phyloP scores from a whole-genome alignment of 179 eudicot genomes.

The Beta macrorhiza region DNA sequence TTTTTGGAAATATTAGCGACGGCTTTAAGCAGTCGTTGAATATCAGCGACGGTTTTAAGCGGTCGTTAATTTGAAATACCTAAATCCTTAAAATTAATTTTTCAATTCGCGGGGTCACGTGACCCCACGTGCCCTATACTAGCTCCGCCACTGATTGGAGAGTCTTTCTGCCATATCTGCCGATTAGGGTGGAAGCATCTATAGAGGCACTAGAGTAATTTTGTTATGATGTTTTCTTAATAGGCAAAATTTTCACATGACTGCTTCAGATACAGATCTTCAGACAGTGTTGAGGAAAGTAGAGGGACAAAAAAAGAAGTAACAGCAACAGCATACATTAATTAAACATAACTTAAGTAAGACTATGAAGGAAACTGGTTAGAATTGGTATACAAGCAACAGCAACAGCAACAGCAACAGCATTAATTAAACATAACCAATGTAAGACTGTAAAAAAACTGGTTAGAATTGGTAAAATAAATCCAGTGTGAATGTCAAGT shows the following conservation, averaged over 20 bases:
- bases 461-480: not conserved
- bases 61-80: no score
- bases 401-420: no score
- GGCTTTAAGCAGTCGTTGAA: no score
- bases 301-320: not conserved
- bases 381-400: no score
- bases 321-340: not conserved
- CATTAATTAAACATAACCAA: not conserved
- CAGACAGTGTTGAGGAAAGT: not conserved
- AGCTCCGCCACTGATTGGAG: no score
- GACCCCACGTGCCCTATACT: no score
- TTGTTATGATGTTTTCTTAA: not conserved
- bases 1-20: no score
- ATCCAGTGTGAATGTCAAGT: not conserved
- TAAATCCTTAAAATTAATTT: no score
- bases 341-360: not conserved
- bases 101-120: no score
- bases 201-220: not conserved
- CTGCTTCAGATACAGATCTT: not conserved
- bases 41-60: no score
- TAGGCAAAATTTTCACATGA: not conserved
- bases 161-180: not conserved
- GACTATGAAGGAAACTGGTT: not conserved
- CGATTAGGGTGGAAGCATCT: not conserved
- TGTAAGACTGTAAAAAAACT: not conserved